Evolutionary conservation across 2,329 filamentous ascomycete species (phyloP).

Genomic region (Cytospora schulzeri): DNA sequence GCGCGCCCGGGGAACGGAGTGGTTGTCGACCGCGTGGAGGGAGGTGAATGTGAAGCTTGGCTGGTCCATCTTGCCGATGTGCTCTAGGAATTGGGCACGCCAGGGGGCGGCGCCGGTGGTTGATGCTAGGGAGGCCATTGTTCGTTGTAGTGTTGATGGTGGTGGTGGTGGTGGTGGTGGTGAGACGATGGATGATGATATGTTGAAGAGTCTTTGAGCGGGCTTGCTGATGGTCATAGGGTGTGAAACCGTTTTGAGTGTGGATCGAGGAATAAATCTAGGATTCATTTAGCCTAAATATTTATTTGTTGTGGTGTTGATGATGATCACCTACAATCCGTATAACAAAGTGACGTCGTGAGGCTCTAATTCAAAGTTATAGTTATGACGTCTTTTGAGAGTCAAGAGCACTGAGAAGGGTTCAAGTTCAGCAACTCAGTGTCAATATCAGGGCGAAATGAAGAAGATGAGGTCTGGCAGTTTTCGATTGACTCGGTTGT

Average conservation of each 20-base stretch:
- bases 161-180: constrained; percentile 30
- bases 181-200: constrained; percentile 8
- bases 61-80: constrained; percentile 50
- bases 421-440: background rate
- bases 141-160: constrained; percentile 29
- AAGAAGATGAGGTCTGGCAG: too few relatives aligned
- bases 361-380: background rate
- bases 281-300: constrained; percentile 12
- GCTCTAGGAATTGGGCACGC: constrained; percentile 54
- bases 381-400: background rate
- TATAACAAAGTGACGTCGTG: background rate
- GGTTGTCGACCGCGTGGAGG: constrained; percentile 40
- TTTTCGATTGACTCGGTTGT: background rate
- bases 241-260: constrained; percentile 13
- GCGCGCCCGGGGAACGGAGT: constrained; percentile 61
- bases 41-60: constrained; percentile 56
- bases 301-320: background rate
- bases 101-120: constrained; percentile 49
- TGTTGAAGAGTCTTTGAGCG: constrained; percentile 6
- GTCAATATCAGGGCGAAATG: too few relatives aligned
- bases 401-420: background rate
- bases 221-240: constrained; percentile 4
- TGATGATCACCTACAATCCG: background rate
- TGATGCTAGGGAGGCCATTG: constrained; percentile 34
- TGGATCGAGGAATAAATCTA: constrained; percentile 11